phyloP scores from a whole-genome alignment of 2,329 filamentous ascomycete genomes.

The Ilyonectria sp. region DNA sequence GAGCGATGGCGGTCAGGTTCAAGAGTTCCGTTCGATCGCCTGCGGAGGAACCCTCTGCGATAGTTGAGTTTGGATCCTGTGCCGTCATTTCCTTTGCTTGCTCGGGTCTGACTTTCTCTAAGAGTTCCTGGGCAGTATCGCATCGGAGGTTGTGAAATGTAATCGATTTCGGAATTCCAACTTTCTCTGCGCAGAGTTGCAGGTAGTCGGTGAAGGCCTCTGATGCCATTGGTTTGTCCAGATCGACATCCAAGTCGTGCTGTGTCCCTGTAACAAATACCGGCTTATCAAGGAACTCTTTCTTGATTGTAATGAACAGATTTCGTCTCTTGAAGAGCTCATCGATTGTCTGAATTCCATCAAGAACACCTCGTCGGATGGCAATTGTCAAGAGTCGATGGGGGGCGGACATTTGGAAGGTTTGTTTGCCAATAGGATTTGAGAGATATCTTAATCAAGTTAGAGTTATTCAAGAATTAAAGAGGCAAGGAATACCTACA shows the following conservation, averaged over 20 bases:
- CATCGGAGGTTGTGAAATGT: constrained; percentile 8
- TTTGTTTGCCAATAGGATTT: not conserved
- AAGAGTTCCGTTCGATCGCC: too few species aligned
- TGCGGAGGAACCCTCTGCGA: too few species aligned
- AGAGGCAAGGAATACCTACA: not conserved
- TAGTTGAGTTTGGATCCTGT: too few species aligned
- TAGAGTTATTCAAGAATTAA: not conserved
- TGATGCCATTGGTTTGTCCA: not conserved
- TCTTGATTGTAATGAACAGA: constrained; percentile 4
- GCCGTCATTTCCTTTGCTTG: too few species aligned
- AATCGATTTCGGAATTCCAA: not conserved
- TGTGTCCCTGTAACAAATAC: not conserved
- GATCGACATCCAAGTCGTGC: not conserved
- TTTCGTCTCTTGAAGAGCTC: not conserved
- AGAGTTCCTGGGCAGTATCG: too few species aligned
- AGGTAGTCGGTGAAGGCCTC: constrained; percentile 1
- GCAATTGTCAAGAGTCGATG: constrained; percentile 19
- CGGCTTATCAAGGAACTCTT: constrained; percentile 13
- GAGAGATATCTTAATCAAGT: not conserved
- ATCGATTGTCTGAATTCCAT: not conserved
- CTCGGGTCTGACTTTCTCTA: too few species aligned
- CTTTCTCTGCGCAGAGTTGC: not conserved
- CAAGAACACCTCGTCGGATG: not conserved
- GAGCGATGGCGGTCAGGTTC: too few species aligned
- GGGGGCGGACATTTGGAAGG: constrained; percentile 13